A percentile compares a stretch with the other conserved stretches of the same genome.
These are phyloP conservation scores for Zangia roseola DNA, from an alignment of 768 basidiomycete species.

Conservation along the genomic window DNA sequence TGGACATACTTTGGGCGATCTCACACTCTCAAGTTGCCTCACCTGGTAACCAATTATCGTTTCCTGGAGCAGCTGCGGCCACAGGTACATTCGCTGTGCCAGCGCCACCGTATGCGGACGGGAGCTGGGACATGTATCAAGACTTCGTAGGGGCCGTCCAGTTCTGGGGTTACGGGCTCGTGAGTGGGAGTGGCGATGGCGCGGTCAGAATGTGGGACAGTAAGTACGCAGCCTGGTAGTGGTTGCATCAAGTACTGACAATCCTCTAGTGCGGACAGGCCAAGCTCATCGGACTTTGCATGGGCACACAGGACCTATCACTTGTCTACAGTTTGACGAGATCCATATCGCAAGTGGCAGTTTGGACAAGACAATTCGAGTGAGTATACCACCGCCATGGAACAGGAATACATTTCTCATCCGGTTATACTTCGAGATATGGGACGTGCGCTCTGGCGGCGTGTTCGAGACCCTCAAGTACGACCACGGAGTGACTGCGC, in stretches of 20 bases:
- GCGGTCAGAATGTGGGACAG: conserved; percentile 99
- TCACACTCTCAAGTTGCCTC: conserved; percentile 70
- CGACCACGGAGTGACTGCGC: conserved; percentile 83
- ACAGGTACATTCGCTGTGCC: conserved; percentile 75
- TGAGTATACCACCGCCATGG: conserved; percentile 36
- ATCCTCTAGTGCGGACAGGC: conserved; percentile 88
- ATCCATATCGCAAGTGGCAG: conserved; percentile 89
- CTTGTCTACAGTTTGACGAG: conserved; percentile 96
- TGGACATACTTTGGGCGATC: conserved; percentile 99
- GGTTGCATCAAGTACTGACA: neutral
- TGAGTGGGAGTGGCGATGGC: conserved; percentile 96
- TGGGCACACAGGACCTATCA: conserved; percentile 92
- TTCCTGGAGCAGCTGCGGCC: conserved; percentile 53
- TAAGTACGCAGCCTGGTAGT: conserved; percentile 39
- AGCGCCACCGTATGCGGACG: conserved; percentile 85
- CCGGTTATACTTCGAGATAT: conserved; percentile 56
- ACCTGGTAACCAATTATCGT: conserved; percentile 41
- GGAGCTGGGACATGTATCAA: conserved; percentile 92
- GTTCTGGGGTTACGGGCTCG: conserved; percentile 97
- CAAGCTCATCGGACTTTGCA: conserved; percentile 91
- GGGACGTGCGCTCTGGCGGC: conserved; percentile 92
- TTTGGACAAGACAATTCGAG: conserved; percentile 89
- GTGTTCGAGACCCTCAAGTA: conserved; percentile 88
- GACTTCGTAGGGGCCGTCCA: conserved; percentile 98
- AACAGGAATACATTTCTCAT: neutral